These are phyloP conservation scores for Clonostachys sp. DNA, from an alignment of 2,329 filamentous ascomycete genomes.

Conservation along the genomic window DNA sequence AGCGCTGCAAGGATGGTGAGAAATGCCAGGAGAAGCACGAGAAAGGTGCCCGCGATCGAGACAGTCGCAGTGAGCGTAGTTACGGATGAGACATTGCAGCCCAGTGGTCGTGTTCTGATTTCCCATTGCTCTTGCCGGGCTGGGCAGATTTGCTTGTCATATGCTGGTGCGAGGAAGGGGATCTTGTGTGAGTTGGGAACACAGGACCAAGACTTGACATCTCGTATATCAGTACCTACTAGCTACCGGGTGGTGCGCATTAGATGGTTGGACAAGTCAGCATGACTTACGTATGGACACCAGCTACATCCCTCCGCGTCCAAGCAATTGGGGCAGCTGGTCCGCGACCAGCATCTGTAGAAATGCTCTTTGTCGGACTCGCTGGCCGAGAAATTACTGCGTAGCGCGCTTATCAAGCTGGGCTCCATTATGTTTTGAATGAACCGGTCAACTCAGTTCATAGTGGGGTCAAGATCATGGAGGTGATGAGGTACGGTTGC, in stretches of 20 bases:
- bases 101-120: constrained; percentile 25
- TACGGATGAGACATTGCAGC: constrained; percentile 26
- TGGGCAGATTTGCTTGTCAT: constrained; percentile 45
- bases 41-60: constrained; percentile 18
- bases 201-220: constrained; percentile 43
- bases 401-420: constrained; percentile 2
- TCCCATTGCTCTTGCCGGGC: constrained; percentile 38
- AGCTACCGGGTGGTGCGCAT: not conserved
- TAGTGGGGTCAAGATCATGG: too few species aligned
- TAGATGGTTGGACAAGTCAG: too few species aligned
- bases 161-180: constrained; percentile 44
- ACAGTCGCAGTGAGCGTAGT: constrained; percentile 20
- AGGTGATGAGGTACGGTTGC: too few species aligned
- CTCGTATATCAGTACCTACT: not conserved
- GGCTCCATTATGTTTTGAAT: not conserved
- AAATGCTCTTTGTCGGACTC: constrained; percentile 31
- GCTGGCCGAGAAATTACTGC: constrained; percentile 21
- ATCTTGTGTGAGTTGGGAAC: constrained; percentile 43
- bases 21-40: constrained; percentile 13
- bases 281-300: constrained; percentile 44
- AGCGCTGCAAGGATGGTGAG: constrained; percentile 11
- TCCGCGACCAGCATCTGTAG: constrained; percentile 43
- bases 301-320: constrained; percentile 37
- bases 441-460: too few species aligned
- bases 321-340: constrained; percentile 44